A percentile compares a stretch with the other conserved stretches of the same genome.
These are phyloP conservation scores for Limtongia smithiae DNA, from an alignment of 805 yeast genomes.

Conservation along the genomic window DNA sequence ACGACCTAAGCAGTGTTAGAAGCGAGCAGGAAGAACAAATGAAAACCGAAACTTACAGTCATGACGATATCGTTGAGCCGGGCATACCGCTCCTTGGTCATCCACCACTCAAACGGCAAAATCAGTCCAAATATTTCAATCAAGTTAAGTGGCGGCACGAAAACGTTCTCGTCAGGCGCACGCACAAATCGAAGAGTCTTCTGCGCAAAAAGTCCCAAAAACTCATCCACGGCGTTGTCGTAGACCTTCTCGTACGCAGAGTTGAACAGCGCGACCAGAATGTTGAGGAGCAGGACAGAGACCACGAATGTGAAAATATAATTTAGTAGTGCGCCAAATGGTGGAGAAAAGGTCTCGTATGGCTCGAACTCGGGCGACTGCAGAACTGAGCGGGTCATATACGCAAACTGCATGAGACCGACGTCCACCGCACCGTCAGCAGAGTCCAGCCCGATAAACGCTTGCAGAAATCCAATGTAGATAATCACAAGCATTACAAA, in stretches of 20 bases:
- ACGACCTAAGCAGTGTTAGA: too few relatives aligned
- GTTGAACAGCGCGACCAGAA: conserved; percentile 78
- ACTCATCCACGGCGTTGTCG: conserved; percentile 80
- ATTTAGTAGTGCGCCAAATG: conserved; percentile 77
- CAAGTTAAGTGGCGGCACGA: conserved; percentile 79
- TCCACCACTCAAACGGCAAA: conserved; percentile 42
- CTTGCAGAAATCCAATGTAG: conserved; percentile 78
- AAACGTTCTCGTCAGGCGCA: conserved; percentile 83
- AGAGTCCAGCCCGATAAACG: conserved; percentile 79
- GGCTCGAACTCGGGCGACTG: conserved; percentile 71
- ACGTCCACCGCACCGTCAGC: conserved; percentile 82
- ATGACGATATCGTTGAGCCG: conserved; percentile 53
- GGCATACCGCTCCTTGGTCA: conserved; percentile 38
- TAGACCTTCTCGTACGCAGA: conserved; percentile 79
- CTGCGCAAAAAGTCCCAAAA: conserved; percentile 76
- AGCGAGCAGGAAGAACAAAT: too few relatives aligned
- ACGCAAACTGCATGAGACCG: conserved; percentile 58
- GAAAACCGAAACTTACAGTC: conserved; percentile 42
- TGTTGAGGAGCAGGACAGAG: conserved; percentile 65
- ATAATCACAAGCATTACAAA: conserved; percentile 69
- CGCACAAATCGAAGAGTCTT: conserved; percentile 79
- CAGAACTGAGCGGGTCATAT: conserved; percentile 66
- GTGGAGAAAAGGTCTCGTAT: conserved; percentile 70
- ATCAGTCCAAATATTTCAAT: conserved; percentile 58
- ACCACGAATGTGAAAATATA: conserved; percentile 75